phyloP scores from a whole-genome alignment of 768 basidiomycete species.

The Termitomyces sp. region DNA sequence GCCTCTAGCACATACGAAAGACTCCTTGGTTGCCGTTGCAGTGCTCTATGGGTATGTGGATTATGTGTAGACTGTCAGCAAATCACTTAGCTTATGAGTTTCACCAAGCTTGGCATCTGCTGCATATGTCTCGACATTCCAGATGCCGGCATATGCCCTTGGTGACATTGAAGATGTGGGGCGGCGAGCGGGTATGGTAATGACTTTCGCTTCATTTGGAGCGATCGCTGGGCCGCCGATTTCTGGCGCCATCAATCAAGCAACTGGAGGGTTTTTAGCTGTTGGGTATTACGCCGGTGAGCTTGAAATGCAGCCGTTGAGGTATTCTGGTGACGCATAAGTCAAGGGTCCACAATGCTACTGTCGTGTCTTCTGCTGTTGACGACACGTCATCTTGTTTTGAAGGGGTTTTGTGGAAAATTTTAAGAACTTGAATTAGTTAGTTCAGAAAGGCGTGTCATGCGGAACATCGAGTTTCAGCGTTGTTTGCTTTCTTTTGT shows the following conservation, averaged over 20 bases:
- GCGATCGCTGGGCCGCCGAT: conserved; percentile 60
- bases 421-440: conserved; percentile 24
- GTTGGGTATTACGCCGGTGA: conserved; percentile 51
- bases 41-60: conserved; percentile 52
- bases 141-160: conserved; percentile 44
- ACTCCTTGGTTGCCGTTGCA: conserved; percentile 41
- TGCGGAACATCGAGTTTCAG: no score
- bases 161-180: conserved; percentile 54
- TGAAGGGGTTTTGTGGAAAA: conserved; percentile 36
- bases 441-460: not conserved
- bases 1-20: conserved; percentile 48
- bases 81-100: not conserved
- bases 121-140: conserved; percentile 43
- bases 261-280: conserved; percentile 39
- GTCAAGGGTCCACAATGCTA: conserved; percentile 27
- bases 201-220: conserved; percentile 50
- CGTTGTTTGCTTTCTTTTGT: no score
- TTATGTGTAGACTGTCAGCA: not conserved
- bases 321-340: not conserved
- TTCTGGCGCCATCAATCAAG: conserved; percentile 51
- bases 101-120: conserved; percentile 42
- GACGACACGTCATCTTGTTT: conserved; percentile 34
- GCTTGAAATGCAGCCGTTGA: not conserved
- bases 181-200: conserved; percentile 50
- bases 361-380: conserved; percentile 38